Base-by-base conservation (phyloP, 208 protist genomes). In the Endotrypanum monterogeii region DNA sequence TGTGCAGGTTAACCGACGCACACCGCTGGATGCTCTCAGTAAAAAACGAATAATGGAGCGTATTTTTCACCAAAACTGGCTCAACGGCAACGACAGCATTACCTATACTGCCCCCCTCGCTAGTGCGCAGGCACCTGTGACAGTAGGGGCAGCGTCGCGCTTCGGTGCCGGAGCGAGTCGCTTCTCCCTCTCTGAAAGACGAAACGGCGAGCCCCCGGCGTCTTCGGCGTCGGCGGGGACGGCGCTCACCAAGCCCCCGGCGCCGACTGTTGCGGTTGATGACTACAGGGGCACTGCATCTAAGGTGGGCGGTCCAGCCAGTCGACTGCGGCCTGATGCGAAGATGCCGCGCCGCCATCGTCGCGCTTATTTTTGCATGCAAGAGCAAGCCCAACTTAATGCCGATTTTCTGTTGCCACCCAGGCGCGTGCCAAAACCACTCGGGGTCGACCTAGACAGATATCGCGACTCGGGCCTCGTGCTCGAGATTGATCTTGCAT, bases 401-500 rank as follows among this genome's bases (percentile, higher is more conserved):
- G 46, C 63, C n/a, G 30, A 46, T n/a, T 41, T 44, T 9, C 54
- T 44, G 25, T 46, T 66, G 23, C 66, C 39, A 5, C 66, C 46
- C 55, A 25, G 35, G 37, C 73, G 55, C 25, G 32, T 32, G 54
- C 50, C 68, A 20, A 52, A 71, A 51, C 71, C 52, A 30, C 70
- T 81, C 28, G 76, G 71, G 44, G 9, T 81, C 41, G 66, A 76
- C n/a, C 76, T 78, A 37, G 67, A 28, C 66, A 46, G 55, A 0
- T 80, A 76, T 69, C 20, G 20, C 18, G 70, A 80, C 46, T 28
- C 71, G 23, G 78, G 67, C n/a, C 73, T 72, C 1, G 80, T 86
- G 23, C 78, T 86, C 20, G 76, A 79, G 48, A 61, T 86, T 8
- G 82, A 84, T 37, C 37, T 94, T 25, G 87, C 84, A 14, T 74